Evolutionary conservation across 2,329 filamentous ascomycete genomes (phyloP).

Genomic region (Colletotrichum sp.): DNA sequence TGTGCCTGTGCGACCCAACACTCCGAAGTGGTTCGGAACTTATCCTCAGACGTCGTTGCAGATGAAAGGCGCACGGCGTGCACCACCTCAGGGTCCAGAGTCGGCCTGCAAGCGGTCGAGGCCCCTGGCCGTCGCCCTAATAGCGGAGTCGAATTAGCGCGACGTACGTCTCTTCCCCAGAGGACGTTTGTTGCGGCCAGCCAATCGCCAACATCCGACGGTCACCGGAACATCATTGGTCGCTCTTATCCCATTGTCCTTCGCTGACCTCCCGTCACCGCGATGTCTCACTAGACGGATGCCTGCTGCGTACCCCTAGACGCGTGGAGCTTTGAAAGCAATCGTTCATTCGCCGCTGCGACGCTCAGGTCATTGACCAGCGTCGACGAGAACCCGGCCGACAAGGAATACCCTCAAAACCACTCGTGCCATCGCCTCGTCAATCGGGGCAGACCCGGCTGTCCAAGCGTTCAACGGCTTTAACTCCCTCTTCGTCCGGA

Average conservation of each 20-base stretch:
- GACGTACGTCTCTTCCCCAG: background rate
- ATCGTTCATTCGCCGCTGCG: background rate
- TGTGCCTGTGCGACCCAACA: background rate
- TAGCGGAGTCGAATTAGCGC: constrained; percentile 6
- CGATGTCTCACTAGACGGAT: background rate
- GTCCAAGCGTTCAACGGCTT: background rate
- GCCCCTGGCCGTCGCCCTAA: constrained; percentile 5
- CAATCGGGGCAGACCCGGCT: background rate
- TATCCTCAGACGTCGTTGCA: background rate
- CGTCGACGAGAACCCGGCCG: background rate
- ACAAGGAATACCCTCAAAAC: background rate
- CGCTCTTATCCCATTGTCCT: background rate
- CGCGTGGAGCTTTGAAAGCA: background rate
- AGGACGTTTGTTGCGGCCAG: background rate
- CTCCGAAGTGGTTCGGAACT: constrained; percentile 16
- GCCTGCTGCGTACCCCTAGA: background rate
- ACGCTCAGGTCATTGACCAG: background rate
- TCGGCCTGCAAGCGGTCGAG: background rate
- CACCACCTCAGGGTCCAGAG: background rate
- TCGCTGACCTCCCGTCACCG: background rate
- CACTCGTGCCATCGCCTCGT: background rate
- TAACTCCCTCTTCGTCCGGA: background rate
- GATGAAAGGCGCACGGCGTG: background rate
- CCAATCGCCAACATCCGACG: constrained; percentile 16
- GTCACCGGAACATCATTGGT: background rate